Conservation (phyloP, 2,329 filamentous ascomycete genomes). For the Alternaria sp. region DNA sequence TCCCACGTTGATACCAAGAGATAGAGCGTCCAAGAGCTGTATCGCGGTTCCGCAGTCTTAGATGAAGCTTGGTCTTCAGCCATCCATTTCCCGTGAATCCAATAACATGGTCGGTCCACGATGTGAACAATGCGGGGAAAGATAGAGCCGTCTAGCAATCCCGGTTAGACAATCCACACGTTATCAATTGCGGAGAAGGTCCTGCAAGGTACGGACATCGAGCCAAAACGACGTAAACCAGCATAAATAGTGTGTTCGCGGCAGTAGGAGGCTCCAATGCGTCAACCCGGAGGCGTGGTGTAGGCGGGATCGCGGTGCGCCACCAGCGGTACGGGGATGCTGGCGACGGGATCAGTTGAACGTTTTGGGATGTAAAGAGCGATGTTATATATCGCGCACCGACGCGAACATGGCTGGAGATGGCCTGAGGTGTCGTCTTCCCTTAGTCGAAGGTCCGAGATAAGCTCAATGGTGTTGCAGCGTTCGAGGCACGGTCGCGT, state of each 20-base stretch:
- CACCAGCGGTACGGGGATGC: not conserved
- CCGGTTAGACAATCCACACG: not conserved
- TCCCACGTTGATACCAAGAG: not conserved
- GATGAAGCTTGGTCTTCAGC: not conserved
- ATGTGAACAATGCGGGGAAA: conserved; percentile 3
- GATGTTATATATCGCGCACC: not conserved
- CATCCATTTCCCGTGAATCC: not conserved
- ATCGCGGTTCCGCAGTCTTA: not conserved
- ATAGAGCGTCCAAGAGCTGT: not conserved
- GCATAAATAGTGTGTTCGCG: not conserved
- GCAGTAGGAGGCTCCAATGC: not conserved
- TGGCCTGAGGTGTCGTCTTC: not conserved
- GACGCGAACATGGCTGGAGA: not conserved
- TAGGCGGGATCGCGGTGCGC: not conserved
- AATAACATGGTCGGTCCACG: not conserved
- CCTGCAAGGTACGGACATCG: conserved; percentile 1
- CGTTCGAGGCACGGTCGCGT: not conserved
- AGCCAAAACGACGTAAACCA: not conserved
- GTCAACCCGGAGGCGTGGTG: not conserved
- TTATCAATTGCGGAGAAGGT: conserved; percentile 5
- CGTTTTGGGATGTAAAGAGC: conserved; percentile 17
- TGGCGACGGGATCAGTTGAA: conserved; percentile 9
- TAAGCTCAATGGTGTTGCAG: not conserved
- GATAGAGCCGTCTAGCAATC: not conserved
- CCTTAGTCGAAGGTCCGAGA: not conserved